A percentile compares a stretch with the other conserved stretches of the same genome.
phyloP scores from a whole-genome alignment of 306 rosid species.

The Calophaca sinica region DNA sequence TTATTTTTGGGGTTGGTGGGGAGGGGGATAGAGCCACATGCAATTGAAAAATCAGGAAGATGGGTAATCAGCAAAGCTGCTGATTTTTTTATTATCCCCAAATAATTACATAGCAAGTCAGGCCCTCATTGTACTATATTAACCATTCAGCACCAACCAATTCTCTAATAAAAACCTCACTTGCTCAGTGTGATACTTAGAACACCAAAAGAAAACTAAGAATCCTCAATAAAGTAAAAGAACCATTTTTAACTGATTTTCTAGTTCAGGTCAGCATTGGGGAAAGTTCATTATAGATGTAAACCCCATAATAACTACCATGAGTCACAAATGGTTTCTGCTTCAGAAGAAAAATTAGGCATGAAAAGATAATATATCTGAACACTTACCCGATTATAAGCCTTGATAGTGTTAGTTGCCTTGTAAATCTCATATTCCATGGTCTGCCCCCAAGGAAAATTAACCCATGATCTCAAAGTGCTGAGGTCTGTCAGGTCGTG shows the following conservation, averaged over 20 bases:
- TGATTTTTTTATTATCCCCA: background rate
- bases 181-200: background rate
- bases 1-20: too few species aligned
- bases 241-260: background rate
- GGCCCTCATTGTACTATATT: background rate
- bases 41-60: constrained; percentile 2
- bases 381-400: constrained; percentile 65
- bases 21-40: background rate
- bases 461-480: constrained; percentile 90
- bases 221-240: constrained; percentile 2
- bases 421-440: constrained; percentile 97
- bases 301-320: constrained; percentile 5
- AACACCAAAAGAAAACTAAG: background rate
- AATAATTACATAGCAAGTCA: background rate
- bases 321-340: background rate
- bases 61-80: constrained; percentile 17
- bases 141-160: constrained; percentile 12
- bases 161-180: background rate
- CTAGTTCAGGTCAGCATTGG: constrained; percentile 5
- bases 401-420: constrained; percentile 77
- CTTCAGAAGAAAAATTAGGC: constrained; percentile 35
- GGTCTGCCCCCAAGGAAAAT: constrained; percentile 95
- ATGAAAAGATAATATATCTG: constrained; percentile 1
- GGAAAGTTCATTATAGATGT: constrained; percentile 19
- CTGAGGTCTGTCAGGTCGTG: constrained; percentile 94